Conservation (phyloP, 2,329 filamentous ascomycete species). For the Aspergillus proliferans region DNA sequence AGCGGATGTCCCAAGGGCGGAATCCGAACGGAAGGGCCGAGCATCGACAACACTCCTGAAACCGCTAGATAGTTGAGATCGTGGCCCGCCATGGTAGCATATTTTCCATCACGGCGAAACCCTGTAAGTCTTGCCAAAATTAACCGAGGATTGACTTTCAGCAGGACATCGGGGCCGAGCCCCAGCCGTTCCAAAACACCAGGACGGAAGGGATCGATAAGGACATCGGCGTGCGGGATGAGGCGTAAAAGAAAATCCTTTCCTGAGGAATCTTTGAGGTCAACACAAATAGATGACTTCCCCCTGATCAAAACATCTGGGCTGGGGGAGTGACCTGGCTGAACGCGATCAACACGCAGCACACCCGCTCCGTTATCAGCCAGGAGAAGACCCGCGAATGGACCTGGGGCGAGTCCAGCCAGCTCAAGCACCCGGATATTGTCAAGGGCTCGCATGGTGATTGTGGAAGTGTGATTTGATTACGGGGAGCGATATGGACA, state of each 20-base stretch:
- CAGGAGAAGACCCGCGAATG: conserved; percentile 77
- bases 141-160: conserved; percentile 61
- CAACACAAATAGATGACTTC: conserved; percentile 69
- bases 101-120: conserved; percentile 77
- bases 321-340: conserved; percentile 37
- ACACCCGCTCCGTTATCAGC: conserved; percentile 79
- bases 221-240: conserved; percentile 57
- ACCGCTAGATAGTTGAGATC: conserved; percentile 92
- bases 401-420: conserved; percentile 60
- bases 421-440: conserved; percentile 51
- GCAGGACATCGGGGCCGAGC: conserved; percentile 58
- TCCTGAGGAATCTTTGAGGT: conserved; percentile 58
- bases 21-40: conserved; percentile 57
- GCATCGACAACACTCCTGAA: conserved; percentile 64
- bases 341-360: conserved; percentile 67
- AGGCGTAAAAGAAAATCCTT: conserved; percentile 59
- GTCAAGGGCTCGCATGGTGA: conserved; percentile 1
- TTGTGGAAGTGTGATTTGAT: too few species aligned
- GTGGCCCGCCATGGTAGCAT: conserved; percentile 76
- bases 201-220: conserved; percentile 85
- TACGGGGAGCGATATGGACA: too few species aligned
- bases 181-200: conserved; percentile 76
- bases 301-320: conserved; percentile 66
- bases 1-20: conserved; percentile 50
- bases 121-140: conserved; percentile 78